Base-by-base conservation (phyloP, 202 grass and related monocot genomes). In the Saccharum hybrid region DNA sequence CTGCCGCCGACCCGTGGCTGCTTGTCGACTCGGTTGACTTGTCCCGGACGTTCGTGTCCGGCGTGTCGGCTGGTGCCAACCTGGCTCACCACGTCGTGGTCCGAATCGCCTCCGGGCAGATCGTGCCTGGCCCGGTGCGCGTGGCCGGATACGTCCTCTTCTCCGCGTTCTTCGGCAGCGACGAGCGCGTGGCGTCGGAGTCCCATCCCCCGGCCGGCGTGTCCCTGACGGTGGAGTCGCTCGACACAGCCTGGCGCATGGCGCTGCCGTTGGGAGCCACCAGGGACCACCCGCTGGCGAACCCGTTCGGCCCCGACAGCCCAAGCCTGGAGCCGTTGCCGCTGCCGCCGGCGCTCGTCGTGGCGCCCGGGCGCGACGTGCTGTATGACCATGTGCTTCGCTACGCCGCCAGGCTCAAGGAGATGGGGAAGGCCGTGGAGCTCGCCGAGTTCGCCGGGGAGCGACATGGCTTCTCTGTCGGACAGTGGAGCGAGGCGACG, bases 61-160 rank as follows among this genome's bases (percentile, higher is more conserved):
- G 93, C 30, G 80, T 42, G 15, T 88, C 80, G 10, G 87, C 93
- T 37, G 90, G 90, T 7, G 90, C 59, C 40, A 95, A 95, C 74
- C 36, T 95, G 15, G 52, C 78, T 31, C 90, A 92, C 78, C 79
- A 90, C 22, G 52, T 79, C 37, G 85, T 68, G 1, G 88, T 82
- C 11, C 82, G 2, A 2, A 6, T 65, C 42, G 30, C 34, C 28
- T 56, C 68, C 0, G 67, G 68, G 4, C 30, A 9, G 22, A 5
- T 79, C 66, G 34, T 0, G 16, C 10, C 19, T 2, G 59, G 1
- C 10, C 33, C 68, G 0, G 37, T 68, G 16, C 56, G 74, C 30
- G 4, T 95, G 23, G 82, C 28, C 37, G 90, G 93, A 6, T 70
- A 78, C 82, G 71, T 90, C 23, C 63, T 87, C 10, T 51, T 92